phyloP scores from a whole-genome alignment of 1,284 basidiomycete genomes.

The Baeospora myosura region DNA sequence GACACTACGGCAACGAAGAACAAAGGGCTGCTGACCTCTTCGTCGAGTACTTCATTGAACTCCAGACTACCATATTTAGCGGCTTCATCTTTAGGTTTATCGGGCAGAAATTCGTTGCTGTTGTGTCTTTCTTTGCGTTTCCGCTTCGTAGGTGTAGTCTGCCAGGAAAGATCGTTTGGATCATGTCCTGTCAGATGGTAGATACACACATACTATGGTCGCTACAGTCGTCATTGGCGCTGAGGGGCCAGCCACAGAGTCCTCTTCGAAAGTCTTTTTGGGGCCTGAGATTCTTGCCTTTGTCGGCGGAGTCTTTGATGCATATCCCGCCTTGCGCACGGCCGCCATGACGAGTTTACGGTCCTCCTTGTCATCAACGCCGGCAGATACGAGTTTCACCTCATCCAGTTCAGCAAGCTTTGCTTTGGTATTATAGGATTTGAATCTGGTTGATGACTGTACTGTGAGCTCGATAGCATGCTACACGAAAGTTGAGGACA shows the following conservation, averaged over 20 bases:
- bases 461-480: slow-evolving; percentile 9
- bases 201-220: too few species aligned
- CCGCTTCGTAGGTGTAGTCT: slow-evolving; percentile 40
- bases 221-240: too few species aligned
- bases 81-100: slow-evolving; percentile 40
- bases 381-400: slow-evolving; percentile 46
- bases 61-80: slow-evolving; percentile 48
- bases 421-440: slow-evolving; percentile 58
- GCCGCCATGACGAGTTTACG: slow-evolving; percentile 58
- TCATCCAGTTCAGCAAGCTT: slow-evolving; percentile 55
- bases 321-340: slow-evolving; percentile 57
- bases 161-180: too few species aligned
- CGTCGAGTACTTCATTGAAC: slow-evolving; percentile 67
- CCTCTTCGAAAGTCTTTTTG: slow-evolving; percentile 1
- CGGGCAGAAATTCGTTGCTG: slow-evolving; percentile 56
- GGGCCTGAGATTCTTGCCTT: slow-evolving; percentile 1
- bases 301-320: slow-evolving; percentile 18
- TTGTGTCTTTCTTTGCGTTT: slow-evolving; percentile 49
- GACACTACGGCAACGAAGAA: neutral
- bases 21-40: slow-evolving; percentile 39
- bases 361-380: slow-evolving; percentile 63
- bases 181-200: too few species aligned
- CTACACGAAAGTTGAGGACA: slow-evolving; percentile 21
- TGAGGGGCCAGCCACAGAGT: slow-evolving; percentile 22
- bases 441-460: slow-evolving; percentile 51